phyloP scores from a whole-genome alignment of 371 early-diverging fungal genomes.

The Mucor racemosus region DNA sequence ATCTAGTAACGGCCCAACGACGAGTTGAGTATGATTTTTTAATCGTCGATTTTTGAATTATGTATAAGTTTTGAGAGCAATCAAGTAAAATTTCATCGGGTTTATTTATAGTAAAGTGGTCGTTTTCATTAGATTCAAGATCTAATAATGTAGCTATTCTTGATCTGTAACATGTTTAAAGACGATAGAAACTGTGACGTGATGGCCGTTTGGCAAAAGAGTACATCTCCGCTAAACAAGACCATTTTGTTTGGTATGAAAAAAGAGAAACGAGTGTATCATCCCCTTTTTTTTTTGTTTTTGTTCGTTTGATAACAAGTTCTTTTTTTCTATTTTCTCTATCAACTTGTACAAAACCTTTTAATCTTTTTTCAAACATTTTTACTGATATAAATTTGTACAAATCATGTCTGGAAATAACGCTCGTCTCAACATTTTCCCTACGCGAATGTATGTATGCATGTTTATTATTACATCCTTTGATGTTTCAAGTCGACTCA shows the following conservation, averaged over 20 bases:
- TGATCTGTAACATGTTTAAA: no score
- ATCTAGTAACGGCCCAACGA: no score
- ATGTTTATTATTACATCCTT: slow-evolving; percentile 12
- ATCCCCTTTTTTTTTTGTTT: slow-evolving; percentile 3
- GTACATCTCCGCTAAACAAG: not conserved
- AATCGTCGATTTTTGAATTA: no score
- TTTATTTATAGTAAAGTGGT: no score
- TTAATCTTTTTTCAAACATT: not conserved
- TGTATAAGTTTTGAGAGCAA: no score
- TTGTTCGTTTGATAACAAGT: slow-evolving; percentile 4
- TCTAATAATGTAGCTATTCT: no score
- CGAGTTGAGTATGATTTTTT: no score
- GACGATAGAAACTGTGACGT: not conserved
- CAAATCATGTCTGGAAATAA: slow-evolving; percentile 67
- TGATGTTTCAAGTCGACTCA: not conserved
- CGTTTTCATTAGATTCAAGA: no score
- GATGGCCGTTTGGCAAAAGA: not conserved
- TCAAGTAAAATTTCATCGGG: no score
- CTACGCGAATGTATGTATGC: slow-evolving; percentile 82
- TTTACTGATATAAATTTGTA: not conserved
- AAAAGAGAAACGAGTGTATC: not conserved
- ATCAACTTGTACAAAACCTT: not conserved
- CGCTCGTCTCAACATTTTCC: slow-evolving; percentile 78
- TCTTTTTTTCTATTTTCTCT: not conserved
- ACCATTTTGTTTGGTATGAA: not conserved